Conservation (phyloP, 345 rosid species). For the Citrus hindsii region DNA sequence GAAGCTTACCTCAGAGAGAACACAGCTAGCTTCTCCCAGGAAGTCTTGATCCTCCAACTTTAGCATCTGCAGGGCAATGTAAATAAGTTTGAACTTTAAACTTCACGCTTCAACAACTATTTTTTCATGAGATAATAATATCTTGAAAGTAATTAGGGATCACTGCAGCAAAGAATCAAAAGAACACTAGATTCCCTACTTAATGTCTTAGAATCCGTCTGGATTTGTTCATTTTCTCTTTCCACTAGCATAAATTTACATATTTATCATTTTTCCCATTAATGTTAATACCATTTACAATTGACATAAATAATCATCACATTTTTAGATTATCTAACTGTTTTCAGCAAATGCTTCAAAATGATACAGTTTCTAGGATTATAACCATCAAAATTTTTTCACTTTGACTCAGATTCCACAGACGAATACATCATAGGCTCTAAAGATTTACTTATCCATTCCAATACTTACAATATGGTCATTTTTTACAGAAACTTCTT, state of each 20-base stretch:
- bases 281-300: neutral
- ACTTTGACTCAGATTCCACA: neutral
- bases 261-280: neutral
- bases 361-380: neutral
- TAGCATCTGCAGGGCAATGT: constrained; percentile 38
- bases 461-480: neutral
- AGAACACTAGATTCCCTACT: neutral
- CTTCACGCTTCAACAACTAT: neutral
- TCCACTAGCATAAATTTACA: neutral
- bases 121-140: neutral
- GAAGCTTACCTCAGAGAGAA: constrained; percentile 51
- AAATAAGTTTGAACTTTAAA: constrained; percentile 3
- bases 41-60: constrained; percentile 67
- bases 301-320: neutral
- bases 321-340: neutral
- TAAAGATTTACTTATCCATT: neutral
- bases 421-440: neutral
- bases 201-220: neutral
- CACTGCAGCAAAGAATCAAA: constrained; percentile 1
- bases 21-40: constrained; percentile 76
- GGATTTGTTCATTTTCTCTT: neutral
- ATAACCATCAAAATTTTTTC: neutral
- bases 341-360: neutral
- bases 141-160: neutral
- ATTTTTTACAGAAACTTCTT: neutral